Percentiles rank a stretch among this genome's conserved stretches.
phyloP scores from a whole-genome alignment of 805 yeast species.

The Wickerhamomyces hampshirensis region DNA sequence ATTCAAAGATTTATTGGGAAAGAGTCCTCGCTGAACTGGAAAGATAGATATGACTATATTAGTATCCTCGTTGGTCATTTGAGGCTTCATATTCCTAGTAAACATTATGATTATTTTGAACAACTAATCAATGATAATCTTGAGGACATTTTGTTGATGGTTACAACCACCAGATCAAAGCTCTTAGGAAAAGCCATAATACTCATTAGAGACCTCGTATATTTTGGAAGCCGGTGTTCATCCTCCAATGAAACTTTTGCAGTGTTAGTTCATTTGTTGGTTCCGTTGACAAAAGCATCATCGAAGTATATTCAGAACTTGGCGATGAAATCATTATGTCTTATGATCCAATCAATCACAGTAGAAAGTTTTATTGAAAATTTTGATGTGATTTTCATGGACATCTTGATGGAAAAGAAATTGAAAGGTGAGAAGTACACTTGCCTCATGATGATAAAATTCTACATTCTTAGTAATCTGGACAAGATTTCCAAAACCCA shows the following conservation, averaged over 20 bases:
- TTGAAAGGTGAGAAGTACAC: slow-evolving; percentile 21
- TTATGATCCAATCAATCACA: slow-evolving; percentile 21
- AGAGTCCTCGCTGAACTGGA: slow-evolving; percentile 24
- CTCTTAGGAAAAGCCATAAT: slow-evolving; percentile 16
- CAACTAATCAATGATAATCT: slow-evolving; percentile 8
- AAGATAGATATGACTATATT: slow-evolving; percentile 9
- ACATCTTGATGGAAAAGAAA: slow-evolving; percentile 12
- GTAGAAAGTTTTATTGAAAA: slow-evolving; percentile 12
- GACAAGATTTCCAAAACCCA: slow-evolving; percentile 5
- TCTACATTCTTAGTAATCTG: slow-evolving; percentile 14
- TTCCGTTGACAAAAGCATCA: slow-evolving; percentile 19
- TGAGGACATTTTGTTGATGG: slow-evolving; percentile 14
- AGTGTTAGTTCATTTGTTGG: slow-evolving; percentile 15
- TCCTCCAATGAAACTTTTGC: slow-evolving; percentile 13
- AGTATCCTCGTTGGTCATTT: slow-evolving; percentile 19
- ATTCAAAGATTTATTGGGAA: slow-evolving; percentile 9
- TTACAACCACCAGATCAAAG: slow-evolving; percentile 15
- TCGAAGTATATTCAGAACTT: slow-evolving; percentile 10
- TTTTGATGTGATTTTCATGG: slow-evolving; percentile 16
- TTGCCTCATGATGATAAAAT: slow-evolving; percentile 21
- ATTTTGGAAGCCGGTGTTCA: slow-evolving; percentile 15
- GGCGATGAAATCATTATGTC: slow-evolving; percentile 20
- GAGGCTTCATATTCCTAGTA: slow-evolving; percentile 14
- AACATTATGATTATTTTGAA: slow-evolving; percentile 12
- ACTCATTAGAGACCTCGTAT: slow-evolving; percentile 21